Base-by-base conservation (phyloP, 2,329 filamentous ascomycete species). In the Talaromyces funiculosus region DNA sequence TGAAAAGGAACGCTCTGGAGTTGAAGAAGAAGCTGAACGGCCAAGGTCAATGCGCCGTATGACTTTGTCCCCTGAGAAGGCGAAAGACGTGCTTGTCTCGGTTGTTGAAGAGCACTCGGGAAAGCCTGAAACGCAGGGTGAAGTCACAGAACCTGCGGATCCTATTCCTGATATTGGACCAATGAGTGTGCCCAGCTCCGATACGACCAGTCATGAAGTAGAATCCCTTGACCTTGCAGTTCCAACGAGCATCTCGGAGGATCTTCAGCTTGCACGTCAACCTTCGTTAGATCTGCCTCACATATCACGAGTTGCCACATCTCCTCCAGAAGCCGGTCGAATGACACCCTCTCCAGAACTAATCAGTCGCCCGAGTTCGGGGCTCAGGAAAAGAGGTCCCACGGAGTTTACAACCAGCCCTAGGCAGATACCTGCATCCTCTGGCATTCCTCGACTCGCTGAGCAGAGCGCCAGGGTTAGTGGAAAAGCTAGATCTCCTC, bases 31-130 rank as follows among this genome's bases (percentile, higher is more conserved):
- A 53, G 61, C 66, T n/a, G 63, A 66, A 57, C 68, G 67, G 45
- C 69, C 70, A 58, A 68, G 70, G 24, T 65, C 71, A 58, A 65
- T 73, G 65, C 72, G 73, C 63, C 74, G 74, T 61, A 73, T 76
- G 72, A 77, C 73, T 43, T 78, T 84, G 64, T 86, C 80, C 14
- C 80, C 81, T 0, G 86, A 89, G 66, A 86, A 86, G 67, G 82
- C 85, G 8, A 82, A 86, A 57, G 80, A 87, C 68, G 84, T 87
- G 65, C 72, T 90, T 29, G 81, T 82, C 6, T 86, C 85, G 8
- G 86, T 88, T 3, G 82, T 88, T 14, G 83, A 89, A 67, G 84
- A 88, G 67, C 82, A 89, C 65, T 78, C 80, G 4, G 75, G 71
- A 8, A 73, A 74, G 58, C 70, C 71, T 40, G 67, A 70, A 31